Evolutionary conservation across 148 eudicot species (phyloP).

Genomic region (Tetragonia tetragonoides): DNA sequence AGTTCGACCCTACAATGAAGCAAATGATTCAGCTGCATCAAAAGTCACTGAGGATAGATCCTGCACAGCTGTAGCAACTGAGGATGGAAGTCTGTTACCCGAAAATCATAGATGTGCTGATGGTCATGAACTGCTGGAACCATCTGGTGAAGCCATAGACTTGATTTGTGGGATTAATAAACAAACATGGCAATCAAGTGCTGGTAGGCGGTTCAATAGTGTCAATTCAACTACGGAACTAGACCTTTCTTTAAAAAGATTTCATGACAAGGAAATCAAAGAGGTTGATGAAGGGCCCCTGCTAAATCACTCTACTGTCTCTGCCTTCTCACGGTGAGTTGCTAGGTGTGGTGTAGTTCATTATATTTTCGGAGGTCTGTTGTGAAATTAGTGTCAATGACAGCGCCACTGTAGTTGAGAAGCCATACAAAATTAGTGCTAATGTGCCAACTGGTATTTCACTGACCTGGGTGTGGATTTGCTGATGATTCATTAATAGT

Average conservation of each 20-base stretch:
- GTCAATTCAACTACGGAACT: slow-evolving; percentile 33
- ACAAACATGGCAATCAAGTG: slow-evolving; percentile 25
- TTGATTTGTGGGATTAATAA: slow-evolving; percentile 48
- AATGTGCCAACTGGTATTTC: too few species aligned
- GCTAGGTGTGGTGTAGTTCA: not conserved
- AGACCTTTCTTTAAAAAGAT: slow-evolving; percentile 40
- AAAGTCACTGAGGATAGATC: slow-evolving; percentile 26
- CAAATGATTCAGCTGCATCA: slow-evolving; percentile 12
- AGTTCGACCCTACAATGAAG: slow-evolving; percentile 22
- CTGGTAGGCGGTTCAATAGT: slow-evolving; percentile 15
- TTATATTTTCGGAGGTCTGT: not conserved
- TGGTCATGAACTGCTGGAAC: slow-evolving; percentile 19
- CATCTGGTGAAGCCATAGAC: slow-evolving; percentile 40
- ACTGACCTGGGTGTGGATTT: not conserved
- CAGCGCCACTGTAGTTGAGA: not conserved
- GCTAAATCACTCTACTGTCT: slow-evolving; percentile 40
- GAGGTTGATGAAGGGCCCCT: slow-evolving; percentile 26
- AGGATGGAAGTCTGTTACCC: slow-evolving; percentile 27
- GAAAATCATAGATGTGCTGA: slow-evolving; percentile 7
- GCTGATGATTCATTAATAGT: not conserved
- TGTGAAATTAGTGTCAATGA: not conserved
- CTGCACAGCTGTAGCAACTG: slow-evolving; percentile 26
- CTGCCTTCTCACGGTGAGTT: slow-evolving; percentile 48
- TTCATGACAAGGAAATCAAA: slow-evolving; percentile 27
- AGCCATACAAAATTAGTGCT: not conserved